These are phyloP conservation scores for Limnanthes douglasii DNA, from an alignment of 345 rosid genomes.

Conservation along the genomic window DNA sequence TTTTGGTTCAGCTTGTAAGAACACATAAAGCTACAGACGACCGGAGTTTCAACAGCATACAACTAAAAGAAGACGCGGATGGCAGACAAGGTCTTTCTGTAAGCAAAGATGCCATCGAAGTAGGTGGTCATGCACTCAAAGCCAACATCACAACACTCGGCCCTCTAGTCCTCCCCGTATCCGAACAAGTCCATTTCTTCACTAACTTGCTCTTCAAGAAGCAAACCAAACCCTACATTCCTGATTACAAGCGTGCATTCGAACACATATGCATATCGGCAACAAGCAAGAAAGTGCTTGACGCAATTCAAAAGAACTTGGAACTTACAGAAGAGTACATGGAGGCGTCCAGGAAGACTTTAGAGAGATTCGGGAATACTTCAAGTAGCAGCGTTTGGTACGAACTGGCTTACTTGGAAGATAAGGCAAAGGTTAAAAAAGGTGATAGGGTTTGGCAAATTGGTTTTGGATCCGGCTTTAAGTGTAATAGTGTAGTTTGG, in stretches of 20 bases:
- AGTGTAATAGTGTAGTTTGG: conserved; percentile 64
- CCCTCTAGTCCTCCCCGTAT: conserved; percentile 39
- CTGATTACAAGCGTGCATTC: conserved; percentile 41
- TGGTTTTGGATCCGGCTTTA: conserved; percentile 55
- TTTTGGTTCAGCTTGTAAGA: conserved; percentile 39
- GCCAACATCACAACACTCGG: conserved; percentile 46
- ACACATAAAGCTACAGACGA: conserved; percentile 49
- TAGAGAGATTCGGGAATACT: conserved; percentile 56
- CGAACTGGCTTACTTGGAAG: conserved; percentile 55
- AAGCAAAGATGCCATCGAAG: conserved; percentile 35
- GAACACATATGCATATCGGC: conserved; percentile 40
- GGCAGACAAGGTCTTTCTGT: conserved; percentile 38
- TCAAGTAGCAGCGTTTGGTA: conserved; percentile 71
- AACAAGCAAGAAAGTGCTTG: conserved; percentile 35
- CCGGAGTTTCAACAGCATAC: conserved; percentile 35
- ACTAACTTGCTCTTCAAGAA: conserved; percentile 17
- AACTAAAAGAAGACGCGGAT: conserved; percentile 30
- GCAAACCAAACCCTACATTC: conserved; percentile 22
- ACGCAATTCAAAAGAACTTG: conserved; percentile 46
- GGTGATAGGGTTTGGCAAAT: conserved; percentile 51
- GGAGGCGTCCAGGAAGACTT: conserved; percentile 53
- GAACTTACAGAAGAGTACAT: conserved; percentile 42
- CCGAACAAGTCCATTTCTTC: conserved; percentile 37
- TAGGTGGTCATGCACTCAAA: conserved; percentile 40
- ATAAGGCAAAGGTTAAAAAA: conserved; percentile 23